phyloP scores from a whole-genome alignment of 148 eudicot genomes.

The Cornus florida region DNA sequence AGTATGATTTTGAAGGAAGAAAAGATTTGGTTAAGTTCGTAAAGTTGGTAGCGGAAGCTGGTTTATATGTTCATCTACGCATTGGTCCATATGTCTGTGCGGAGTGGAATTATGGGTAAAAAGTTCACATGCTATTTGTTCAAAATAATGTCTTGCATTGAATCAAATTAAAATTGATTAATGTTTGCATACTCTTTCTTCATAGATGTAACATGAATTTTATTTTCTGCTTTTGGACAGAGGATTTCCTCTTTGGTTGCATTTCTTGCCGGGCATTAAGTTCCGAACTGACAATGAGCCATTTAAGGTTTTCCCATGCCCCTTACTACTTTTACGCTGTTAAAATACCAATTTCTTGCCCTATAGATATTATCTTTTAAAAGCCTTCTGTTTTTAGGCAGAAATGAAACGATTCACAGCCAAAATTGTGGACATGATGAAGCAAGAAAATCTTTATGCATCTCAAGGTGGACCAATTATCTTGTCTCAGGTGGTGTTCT shows the following conservation, averaged over 20 bases:
- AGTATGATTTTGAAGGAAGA: conserved; percentile 85
- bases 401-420: conserved; percentile 93
- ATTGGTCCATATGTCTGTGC: conserved; percentile 95
- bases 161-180: no score
- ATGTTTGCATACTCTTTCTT: background rate
- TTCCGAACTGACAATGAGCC: conserved; percentile 91
- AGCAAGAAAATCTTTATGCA: conserved; percentile 76
- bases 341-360: background rate
- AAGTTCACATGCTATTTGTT: background rate
- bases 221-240: conserved; percentile 37
- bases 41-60: conserved; percentile 74
- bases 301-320: conserved; percentile 58
- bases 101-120: conserved; percentile 96
- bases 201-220: background rate
- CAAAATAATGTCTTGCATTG: background rate
- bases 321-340: background rate
- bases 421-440: conserved; percentile 84
- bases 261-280: conserved; percentile 74
- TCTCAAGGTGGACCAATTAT: conserved; percentile 99
- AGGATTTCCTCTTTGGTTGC: conserved; percentile 98
- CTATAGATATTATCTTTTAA: background rate
- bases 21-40: conserved; percentile 85
- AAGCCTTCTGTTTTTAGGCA: conserved; percentile 38
- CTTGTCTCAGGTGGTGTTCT: conserved; percentile 71
- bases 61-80: conserved; percentile 75